A percentile compares a stretch with the other conserved stretches of the same genome.
phyloP scores from a whole-genome alignment of 192 early-diverging fungal genomes.

The Mortierella antarctica region DNA sequence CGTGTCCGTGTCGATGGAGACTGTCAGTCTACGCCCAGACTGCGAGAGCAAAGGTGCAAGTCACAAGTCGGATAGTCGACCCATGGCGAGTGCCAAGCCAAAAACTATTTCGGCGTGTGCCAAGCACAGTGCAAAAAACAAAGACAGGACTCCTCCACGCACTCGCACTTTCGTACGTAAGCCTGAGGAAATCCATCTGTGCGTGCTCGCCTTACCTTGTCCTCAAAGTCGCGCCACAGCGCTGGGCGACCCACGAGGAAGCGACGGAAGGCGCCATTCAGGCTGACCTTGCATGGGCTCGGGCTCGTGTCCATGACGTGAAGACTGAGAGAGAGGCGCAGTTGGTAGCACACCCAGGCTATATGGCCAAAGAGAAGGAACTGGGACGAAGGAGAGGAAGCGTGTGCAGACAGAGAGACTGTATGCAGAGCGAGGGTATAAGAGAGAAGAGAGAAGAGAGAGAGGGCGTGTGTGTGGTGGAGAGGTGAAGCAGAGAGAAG shows the following conservation, averaged over 20 bases:
- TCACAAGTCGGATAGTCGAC: background rate
- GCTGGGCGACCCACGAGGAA: constrained; percentile 37
- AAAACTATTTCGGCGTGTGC: background rate
- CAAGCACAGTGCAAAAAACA: background rate
- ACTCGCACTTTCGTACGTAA: background rate
- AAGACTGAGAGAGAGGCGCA: no score
- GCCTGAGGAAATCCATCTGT: background rate
- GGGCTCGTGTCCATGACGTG: background rate
- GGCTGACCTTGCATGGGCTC: constrained; percentile 44
- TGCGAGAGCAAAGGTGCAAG: no score
- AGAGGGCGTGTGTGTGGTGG: background rate
- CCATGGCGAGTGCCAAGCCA: background rate
- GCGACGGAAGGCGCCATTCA: constrained; percentile 32
- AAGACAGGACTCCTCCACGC: background rate
- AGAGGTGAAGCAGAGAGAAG: background rate
- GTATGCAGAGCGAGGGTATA: background rate
- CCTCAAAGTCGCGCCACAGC: constrained; percentile 35
- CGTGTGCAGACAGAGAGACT: no score
- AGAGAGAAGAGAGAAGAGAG: background rate
- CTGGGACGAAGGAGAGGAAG: no score
- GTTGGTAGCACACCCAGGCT: no score
- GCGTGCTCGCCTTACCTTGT: constrained; percentile 28
- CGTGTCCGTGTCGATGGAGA: no score
- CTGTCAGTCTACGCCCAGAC: no score
- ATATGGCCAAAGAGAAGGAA: no score